Evolutionary conservation across 2,329 filamentous ascomycete species (phyloP).

Genomic region (Leptographium galeiforme): DNA sequence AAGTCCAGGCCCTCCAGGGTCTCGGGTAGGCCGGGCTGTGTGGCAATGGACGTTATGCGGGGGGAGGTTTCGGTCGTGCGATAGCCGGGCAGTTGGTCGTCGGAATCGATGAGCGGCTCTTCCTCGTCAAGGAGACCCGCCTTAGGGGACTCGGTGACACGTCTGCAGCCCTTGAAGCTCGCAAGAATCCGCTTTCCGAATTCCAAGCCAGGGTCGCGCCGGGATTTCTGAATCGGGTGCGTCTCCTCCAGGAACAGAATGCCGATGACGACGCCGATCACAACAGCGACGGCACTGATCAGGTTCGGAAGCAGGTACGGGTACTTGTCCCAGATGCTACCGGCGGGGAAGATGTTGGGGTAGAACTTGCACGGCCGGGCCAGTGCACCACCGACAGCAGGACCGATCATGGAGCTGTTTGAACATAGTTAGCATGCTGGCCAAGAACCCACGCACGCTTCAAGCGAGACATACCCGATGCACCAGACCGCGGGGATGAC

Average conservation of each 20-base stretch:
- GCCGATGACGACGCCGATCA: conserved; percentile 63
- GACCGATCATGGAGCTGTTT: conserved; percentile 75
- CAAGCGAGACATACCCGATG: conserved; percentile 47
- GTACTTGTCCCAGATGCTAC: conserved; percentile 70
- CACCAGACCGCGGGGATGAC: conserved; percentile 99
- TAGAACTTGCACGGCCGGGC: conserved; percentile 78
- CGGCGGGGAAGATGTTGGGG: conserved; percentile 56
- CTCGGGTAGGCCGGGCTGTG: conserved; percentile 18
- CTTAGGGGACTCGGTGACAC: conserved; percentile 9
- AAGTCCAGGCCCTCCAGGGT: conserved; percentile 14
- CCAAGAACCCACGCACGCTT: not conserved
- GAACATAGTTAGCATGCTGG: conserved; percentile 9
- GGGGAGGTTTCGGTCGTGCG: conserved; percentile 36
- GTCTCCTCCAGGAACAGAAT: conserved; percentile 89
- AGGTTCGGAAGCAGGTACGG: conserved; percentile 88
- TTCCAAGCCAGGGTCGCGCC: conserved; percentile 63
- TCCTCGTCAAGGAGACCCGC: conserved; percentile 33
- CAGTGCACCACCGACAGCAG: conserved; percentile 78
- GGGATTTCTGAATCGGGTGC: conserved; percentile 66
- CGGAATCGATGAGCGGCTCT: conserved; percentile 46
- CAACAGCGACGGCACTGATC: conserved; percentile 70
- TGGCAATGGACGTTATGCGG: not conserved
- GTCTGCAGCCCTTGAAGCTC: conserved; percentile 22
- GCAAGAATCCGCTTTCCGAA: conserved; percentile 57
- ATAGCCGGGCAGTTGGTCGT: conserved; percentile 56